Evolutionary conservation across 371 early-diverging fungal species (phyloP), one percentile per base, ranked within the genome.

Genomic region (Quaeritorhiza haematococci): DNA sequence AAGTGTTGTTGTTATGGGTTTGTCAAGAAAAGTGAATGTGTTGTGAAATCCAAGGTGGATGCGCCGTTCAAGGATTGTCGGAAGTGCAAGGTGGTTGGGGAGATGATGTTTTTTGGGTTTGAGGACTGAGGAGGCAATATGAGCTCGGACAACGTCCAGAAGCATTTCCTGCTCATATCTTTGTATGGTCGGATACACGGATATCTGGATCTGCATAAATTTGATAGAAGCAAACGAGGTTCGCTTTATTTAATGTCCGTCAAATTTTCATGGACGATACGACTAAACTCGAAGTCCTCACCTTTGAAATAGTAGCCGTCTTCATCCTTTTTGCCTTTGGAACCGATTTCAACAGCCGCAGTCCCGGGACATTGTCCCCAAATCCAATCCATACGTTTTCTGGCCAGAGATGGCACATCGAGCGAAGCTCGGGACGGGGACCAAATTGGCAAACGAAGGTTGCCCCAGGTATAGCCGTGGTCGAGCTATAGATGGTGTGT

Each of bases 11-110:
- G 59, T 53, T 34, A 55, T 41, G 27, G 76, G 73, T 0, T 56
- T 33, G 4, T 47, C 15, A 15, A 76, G 42, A 52, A 76, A 76
- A 19, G 64, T 64, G 45, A 62, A 65, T 15, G 63, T 58, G 59
- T 76, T 76, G 63, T 76, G 76, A 30, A 72, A 58, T 2, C 76
- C 74, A 46, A 76, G 54, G 59, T 73, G 69, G 13, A 76, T 41
- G 3, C 74, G 50, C 2, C 76, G 60, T 47, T 76, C 76, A 4
- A 67, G 43, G 26, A 76, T 64, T 24, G 44, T 57, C 13, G 72
- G 68, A 7, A 46, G 57, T 17, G 51, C 59, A 15, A 61, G 46
- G 29, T 32, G 63, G 54, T 6, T 61, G 62, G 5, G 69, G 64
- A 27, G 48, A 27, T 21, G 46, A 27, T 45, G 27, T 45, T 21